These are phyloP conservation scores for Rhexocercosporidium sp. DNA, from an alignment of 2,329 filamentous ascomycete genomes.

Conservation along the genomic window DNA sequence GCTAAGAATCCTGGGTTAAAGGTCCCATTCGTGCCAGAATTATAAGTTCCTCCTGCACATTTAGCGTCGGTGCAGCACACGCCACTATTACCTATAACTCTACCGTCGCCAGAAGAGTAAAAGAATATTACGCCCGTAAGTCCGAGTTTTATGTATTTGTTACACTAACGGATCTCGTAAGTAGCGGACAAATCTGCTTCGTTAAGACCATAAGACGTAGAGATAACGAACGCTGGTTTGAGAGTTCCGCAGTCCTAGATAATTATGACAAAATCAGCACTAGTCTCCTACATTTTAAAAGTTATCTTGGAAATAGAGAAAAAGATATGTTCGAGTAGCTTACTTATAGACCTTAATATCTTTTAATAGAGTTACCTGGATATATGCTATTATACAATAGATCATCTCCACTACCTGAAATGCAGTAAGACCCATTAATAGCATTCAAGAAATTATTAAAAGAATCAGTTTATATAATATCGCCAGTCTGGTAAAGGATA, in stretches of 20 bases:
- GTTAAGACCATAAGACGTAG: too few relatives aligned
- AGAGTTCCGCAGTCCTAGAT: constrained; percentile 48
- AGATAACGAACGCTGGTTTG: constrained; percentile 42
- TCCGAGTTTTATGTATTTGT: constrained; percentile 27
- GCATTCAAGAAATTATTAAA: constrained; percentile 25
- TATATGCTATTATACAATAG: constrained; percentile 44
- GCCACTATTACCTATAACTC: constrained; percentile 42
- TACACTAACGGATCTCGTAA: constrained; percentile 22
- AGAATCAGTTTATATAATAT: constrained; percentile 18
- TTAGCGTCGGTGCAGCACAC: too few relatives aligned
- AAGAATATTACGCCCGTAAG: constrained; percentile 17
- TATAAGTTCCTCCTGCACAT: not conserved
- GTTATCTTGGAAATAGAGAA: too few relatives aligned
- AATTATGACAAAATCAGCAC: too few relatives aligned
- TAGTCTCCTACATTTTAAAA: too few relatives aligned
- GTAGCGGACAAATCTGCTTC: constrained; percentile 22
- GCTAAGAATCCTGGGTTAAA: constrained; percentile 62
- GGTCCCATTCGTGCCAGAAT: constrained; percentile 29
- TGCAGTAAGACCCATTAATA: constrained; percentile 21
- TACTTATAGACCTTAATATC: constrained; percentile 47
- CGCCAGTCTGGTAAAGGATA: constrained; percentile 41
- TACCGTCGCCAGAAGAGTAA: constrained; percentile 28
- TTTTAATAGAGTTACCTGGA: constrained; percentile 38
- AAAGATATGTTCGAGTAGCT: too few relatives aligned
- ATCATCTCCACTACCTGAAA: constrained; percentile 30